These are phyloP conservation scores for Fusarium illudens DNA, from an alignment of 2,329 filamentous ascomycete genomes.

Conservation along the genomic window DNA sequence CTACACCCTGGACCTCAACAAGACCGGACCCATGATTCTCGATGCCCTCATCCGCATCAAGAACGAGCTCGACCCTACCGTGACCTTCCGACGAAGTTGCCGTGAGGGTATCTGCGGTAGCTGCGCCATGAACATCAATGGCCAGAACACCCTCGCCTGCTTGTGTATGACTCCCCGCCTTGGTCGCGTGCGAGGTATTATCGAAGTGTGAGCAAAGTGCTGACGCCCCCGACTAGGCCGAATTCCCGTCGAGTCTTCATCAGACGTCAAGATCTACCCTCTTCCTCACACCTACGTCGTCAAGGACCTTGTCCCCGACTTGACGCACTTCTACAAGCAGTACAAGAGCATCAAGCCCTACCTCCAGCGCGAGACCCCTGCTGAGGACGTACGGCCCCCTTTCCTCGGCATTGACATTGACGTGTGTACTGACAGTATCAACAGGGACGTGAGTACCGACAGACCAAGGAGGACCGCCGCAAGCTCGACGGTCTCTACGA, in stretches of 20 bases:
- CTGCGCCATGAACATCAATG: slow-evolving; percentile 99
- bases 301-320: slow-evolving; percentile 97
- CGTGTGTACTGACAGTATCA: slow-evolving; percentile 12
- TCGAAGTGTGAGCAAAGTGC: slow-evolving; percentile 8
- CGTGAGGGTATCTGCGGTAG: slow-evolving; percentile 98
- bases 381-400: slow-evolving; percentile 71
- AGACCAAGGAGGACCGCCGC: slow-evolving; percentile 89
- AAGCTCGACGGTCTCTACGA: slow-evolving; percentile 99
- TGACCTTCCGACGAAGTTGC: slow-evolving; percentile 96
- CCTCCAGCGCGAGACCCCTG: slow-evolving; percentile 86
- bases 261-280: slow-evolving; percentile 95
- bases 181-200: slow-evolving; percentile 42
- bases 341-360: slow-evolving; percentile 99
- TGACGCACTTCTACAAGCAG: slow-evolving; percentile 99
- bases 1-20: slow-evolving; percentile 96
- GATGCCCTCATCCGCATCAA: slow-evolving; percentile 98
- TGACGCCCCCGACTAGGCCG: slow-evolving; percentile 69
- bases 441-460: slow-evolving; percentile 90
- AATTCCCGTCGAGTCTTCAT: slow-evolving; percentile 82
- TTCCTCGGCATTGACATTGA: neutral
- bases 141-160: slow-evolving; percentile 96
- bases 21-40: slow-evolving; percentile 98
- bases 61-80: slow-evolving; percentile 96
- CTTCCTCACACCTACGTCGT: slow-evolving; percentile 98
- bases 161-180: slow-evolving; percentile 71